Conservation (phyloP, 257 asterid species). For the Craterostigma plantagineum region DNA sequence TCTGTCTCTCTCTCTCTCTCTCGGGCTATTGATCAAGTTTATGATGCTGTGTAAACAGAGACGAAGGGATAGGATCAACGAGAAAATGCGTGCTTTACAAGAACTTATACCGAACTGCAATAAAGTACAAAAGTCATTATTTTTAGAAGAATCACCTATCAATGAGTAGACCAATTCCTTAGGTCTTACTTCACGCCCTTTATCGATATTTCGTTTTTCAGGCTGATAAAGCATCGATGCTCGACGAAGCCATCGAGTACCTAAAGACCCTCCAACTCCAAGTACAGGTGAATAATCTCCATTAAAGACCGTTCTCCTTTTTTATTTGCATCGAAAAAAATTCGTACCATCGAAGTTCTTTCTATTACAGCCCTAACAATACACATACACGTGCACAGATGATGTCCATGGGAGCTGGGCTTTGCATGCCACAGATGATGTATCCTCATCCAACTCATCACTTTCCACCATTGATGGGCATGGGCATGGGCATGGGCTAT, state of each 20-base stretch:
- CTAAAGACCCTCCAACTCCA: slow-evolving; percentile 91
- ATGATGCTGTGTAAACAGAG: slow-evolving; percentile 35
- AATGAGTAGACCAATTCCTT: neutral
- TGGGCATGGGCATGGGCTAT: slow-evolving; percentile 34
- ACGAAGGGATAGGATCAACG: slow-evolving; percentile 86
- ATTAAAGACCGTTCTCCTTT: neutral
- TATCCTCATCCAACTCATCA: slow-evolving; percentile 52
- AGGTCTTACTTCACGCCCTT: neutral
- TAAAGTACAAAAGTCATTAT: slow-evolving; percentile 33
- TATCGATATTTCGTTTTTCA: slow-evolving; percentile 11
- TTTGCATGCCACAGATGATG: slow-evolving; percentile 80
- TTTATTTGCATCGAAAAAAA: neutral
- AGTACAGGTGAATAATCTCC: slow-evolving; percentile 55
- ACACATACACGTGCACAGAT: slow-evolving; percentile 30
- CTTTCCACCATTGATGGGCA: slow-evolving; percentile 50
- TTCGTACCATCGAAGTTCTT: too few relatives aligned
- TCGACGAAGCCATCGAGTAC: slow-evolving; percentile 96
- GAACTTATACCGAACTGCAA: slow-evolving; percentile 97
- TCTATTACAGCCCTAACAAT: neutral
- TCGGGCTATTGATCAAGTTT: slow-evolving; percentile 5
- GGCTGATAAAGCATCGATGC: slow-evolving; percentile 99
- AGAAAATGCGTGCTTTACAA: slow-evolving; percentile 95
- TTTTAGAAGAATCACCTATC: slow-evolving; percentile 5
- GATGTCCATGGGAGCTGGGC: slow-evolving; percentile 89
- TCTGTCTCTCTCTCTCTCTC: neutral